A percentile compares a stretch with the other conserved stretches of the same genome.
Conservation (phyloP, 75 land plant genomes). For the Cunninghamia lanceolata region DNA sequence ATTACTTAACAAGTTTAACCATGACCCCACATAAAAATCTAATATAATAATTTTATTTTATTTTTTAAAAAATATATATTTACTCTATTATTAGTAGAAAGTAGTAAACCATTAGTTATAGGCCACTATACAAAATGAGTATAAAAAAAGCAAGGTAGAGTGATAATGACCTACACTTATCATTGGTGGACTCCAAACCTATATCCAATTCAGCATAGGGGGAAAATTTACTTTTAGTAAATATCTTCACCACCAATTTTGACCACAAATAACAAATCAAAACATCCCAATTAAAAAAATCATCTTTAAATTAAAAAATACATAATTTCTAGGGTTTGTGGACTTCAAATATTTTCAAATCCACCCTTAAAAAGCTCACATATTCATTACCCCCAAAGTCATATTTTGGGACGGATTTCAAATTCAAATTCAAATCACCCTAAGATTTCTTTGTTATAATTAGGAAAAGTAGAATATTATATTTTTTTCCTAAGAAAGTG, state of each 20-base stretch:
- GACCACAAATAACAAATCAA: background rate
- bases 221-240: background rate
- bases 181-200: background rate
- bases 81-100: too few relatives aligned
- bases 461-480: background rate
- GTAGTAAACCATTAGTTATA: background rate
- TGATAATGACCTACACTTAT: background rate
- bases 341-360: background rate
- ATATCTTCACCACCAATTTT: background rate
- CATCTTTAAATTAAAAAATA: background rate
- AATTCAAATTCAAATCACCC: conserved; percentile 2
- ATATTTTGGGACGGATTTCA: background rate
- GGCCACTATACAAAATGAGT: background rate
- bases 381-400: background rate
- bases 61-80: too few relatives aligned
- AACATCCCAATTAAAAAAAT: too few relatives aligned
- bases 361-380: background rate
- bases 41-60: too few relatives aligned
- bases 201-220: background rate
- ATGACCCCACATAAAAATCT: background rate
- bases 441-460: background rate
- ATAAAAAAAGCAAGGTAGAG: background rate
- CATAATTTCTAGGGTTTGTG: background rate
- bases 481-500: background rate
- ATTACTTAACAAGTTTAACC: too few relatives aligned